Percentiles rank a stretch among this genome's conserved stretches.
phyloP scores from a whole-genome alignment of 2,329 filamentous ascomycete species.

The Colletotrichum karsti region DNA sequence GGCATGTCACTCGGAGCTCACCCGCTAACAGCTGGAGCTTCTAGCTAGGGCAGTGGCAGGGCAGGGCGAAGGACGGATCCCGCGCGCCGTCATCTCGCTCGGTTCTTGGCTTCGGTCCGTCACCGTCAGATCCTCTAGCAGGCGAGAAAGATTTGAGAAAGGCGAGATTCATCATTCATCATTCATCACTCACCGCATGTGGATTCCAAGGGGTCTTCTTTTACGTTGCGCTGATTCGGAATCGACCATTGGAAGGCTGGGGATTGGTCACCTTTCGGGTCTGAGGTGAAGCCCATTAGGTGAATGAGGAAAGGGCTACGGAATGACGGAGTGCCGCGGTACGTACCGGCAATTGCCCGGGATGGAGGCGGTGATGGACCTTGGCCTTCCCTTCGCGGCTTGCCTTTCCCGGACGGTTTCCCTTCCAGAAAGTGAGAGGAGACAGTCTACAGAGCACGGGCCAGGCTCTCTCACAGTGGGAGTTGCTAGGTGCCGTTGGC shows the following conservation, averaged over 20 bases:
- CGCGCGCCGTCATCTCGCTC: slow-evolving; percentile 18
- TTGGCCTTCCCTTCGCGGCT: slow-evolving; percentile 7
- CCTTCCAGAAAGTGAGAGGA: neutral
- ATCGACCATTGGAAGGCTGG: neutral
- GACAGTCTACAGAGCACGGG: neutral
- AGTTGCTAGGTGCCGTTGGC: neutral
- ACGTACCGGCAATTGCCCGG: slow-evolving; percentile 11
- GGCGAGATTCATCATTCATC: too few relatives aligned
- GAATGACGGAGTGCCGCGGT: neutral
- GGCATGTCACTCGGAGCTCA: slow-evolving; percentile 17
- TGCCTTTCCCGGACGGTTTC: neutral
- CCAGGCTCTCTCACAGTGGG: neutral
- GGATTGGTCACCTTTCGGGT: too few relatives aligned
- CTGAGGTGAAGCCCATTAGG: too few relatives aligned
- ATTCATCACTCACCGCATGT: slow-evolving; percentile 5
- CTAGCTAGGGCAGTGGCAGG: neutral
- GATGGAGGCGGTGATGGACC: slow-evolving; percentile 9
- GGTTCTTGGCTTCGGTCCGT: neutral
- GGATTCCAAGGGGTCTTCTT: neutral
- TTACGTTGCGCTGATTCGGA: neutral
- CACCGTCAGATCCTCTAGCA: neutral
- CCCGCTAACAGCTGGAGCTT: slow-evolving; percentile 3
- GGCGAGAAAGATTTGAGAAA: too few relatives aligned
- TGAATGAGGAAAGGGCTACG: neutral
- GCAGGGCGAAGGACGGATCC: neutral